A percentile compares a stretch with the other conserved stretches of the same genome.
Conservation (phyloP, 352 stramenopile genomes). For the Phytopythium aichiense region DNA sequence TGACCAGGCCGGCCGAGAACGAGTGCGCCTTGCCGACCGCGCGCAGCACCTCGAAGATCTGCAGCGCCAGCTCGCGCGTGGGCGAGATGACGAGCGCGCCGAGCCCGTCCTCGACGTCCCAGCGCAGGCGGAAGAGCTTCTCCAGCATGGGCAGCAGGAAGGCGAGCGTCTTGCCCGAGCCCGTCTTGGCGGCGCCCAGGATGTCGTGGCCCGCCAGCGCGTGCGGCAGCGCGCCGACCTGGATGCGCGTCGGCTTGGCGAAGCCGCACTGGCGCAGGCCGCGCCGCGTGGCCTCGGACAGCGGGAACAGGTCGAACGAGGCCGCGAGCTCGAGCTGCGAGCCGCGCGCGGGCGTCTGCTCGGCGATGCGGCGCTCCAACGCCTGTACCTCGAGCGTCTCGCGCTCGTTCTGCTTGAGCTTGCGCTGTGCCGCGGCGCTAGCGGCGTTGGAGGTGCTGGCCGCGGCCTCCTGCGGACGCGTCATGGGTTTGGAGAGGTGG, state of each 20-base stretch:
- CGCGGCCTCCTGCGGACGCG: constrained; percentile 11
- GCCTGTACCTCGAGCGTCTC: constrained; percentile 66
- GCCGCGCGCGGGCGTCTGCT: constrained; percentile 72
- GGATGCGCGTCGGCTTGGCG: constrained; percentile 85
- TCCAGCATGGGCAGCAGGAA: constrained; percentile 90
- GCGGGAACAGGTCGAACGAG: constrained; percentile 83
- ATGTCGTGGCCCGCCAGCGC: constrained; percentile 89
- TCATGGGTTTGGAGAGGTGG: background rate
- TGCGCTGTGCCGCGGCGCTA: constrained; percentile 23
- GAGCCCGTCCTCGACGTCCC: constrained; percentile 91
- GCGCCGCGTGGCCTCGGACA: constrained; percentile 76
- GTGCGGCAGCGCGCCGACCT: constrained; percentile 85
- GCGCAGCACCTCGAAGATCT: constrained; percentile 99
- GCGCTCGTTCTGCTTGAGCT: constrained; percentile 72
- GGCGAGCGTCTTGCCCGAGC: constrained; percentile 93
- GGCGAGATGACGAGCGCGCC: constrained; percentile 97
- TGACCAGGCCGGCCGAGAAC: constrained; percentile 96
- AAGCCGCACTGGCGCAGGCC: constrained; percentile 77
- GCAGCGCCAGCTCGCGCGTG: constrained; percentile 97
- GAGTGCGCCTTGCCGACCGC: constrained; percentile 93
- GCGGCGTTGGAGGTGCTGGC: constrained; percentile 11
- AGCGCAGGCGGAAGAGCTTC: constrained; percentile 86
- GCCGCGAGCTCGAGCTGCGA: constrained; percentile 68
- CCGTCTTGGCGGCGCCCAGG: constrained; percentile 91
- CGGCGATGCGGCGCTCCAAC: constrained; percentile 55